Conservation (phyloP, 305 asterid species). For the Fraxinus sp. region DNA sequence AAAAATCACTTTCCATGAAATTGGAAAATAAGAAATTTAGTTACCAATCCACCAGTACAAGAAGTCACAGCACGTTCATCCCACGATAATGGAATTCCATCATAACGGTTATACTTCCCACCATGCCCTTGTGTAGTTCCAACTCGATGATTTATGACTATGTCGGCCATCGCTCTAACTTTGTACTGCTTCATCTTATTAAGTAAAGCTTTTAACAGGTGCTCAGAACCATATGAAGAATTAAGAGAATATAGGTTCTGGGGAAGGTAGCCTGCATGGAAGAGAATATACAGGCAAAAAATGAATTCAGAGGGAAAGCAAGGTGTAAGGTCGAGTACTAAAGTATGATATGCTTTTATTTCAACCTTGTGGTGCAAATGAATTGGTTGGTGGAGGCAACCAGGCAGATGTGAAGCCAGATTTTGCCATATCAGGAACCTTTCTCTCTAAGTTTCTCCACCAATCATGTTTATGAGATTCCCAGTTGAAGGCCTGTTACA, state of each 20-base stretch:
- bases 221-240: constrained; percentile 87
- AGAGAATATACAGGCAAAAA: constrained; percentile 19
- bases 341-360: constrained; percentile 14
- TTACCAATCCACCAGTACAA: constrained; percentile 92
- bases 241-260: constrained; percentile 84
- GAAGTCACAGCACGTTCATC: constrained; percentile 86
- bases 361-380: constrained; percentile 81
- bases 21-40: not conserved
- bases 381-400: constrained; percentile 88
- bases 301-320: constrained; percentile 16
- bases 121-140: constrained; percentile 87
- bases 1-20: not conserved
- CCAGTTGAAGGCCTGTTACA: constrained; percentile 87
- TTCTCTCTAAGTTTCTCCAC: constrained; percentile 82
- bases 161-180: constrained; percentile 92
- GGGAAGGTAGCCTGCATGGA: constrained; percentile 77
- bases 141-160: constrained; percentile 90
- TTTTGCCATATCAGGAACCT: constrained; percentile 82
- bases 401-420: constrained; percentile 95
- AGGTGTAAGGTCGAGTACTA: not conserved
- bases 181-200: constrained; percentile 77
- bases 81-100: constrained; percentile 90
- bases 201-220: constrained; percentile 65
- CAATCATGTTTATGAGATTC: constrained; percentile 91
- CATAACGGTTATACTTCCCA: constrained; percentile 91